Evolutionary conservation across 2,329 filamentous ascomycete species (phyloP).

Genomic region (Juglanconis sp.): DNA sequence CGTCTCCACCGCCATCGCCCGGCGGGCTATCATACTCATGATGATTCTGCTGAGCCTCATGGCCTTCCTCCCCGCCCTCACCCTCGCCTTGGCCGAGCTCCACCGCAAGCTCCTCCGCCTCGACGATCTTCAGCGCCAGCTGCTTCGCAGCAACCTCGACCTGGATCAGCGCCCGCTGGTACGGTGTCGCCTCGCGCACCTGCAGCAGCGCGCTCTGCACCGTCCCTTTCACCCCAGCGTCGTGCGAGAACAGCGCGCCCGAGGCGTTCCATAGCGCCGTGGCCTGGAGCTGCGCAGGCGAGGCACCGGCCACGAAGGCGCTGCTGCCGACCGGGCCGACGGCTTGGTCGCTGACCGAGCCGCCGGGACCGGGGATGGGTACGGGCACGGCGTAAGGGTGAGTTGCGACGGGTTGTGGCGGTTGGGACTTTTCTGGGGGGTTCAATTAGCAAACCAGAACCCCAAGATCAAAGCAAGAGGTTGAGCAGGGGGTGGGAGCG

Average conservation of each 20-base stretch:
- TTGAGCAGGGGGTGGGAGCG: neutral
- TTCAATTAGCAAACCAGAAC: neutral
- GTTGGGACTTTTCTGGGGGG: conserved; percentile 14
- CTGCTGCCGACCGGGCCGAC: conserved; percentile 1
- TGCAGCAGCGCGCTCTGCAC: conserved; percentile 45
- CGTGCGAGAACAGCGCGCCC: conserved; percentile 24
- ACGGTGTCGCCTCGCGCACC: conserved; percentile 40
- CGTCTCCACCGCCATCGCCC: neutral
- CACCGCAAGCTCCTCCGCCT: conserved; percentile 45
- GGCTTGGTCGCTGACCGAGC: conserved; percentile 22
- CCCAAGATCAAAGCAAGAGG: neutral
- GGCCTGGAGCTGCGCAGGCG: conserved; percentile 16
- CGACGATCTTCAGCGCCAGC: conserved; percentile 49
- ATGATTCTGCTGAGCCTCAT: neutral
- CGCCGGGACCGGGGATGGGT: neutral
- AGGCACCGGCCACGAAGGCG: conserved; percentile 10
- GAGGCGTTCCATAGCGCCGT: conserved; percentile 19
- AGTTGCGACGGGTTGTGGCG: conserved; percentile 4
- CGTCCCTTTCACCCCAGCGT: conserved; percentile 39
- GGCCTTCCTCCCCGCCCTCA: neutral
- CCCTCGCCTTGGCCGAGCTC: conserved; percentile 24
- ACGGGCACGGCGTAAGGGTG: conserved; percentile 16
- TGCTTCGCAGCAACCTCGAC: conserved; percentile 54
- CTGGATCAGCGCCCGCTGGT: conserved; percentile 45
- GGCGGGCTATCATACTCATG: conserved; percentile 13